Conservation (phyloP, 176 grass and related monocot genomes). For the Areca catechu region DNA sequence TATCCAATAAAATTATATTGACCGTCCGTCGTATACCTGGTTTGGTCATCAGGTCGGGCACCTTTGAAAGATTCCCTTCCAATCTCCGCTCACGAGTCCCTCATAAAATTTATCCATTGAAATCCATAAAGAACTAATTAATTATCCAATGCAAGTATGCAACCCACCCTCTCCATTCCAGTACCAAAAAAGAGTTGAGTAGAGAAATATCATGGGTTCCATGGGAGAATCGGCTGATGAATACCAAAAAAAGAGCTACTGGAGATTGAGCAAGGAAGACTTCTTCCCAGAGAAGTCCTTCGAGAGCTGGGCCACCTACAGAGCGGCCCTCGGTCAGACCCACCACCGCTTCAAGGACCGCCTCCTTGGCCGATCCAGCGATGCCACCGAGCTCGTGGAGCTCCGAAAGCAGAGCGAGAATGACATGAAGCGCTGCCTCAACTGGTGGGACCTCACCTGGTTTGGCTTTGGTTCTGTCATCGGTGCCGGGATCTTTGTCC, state of each 20-base stretch:
- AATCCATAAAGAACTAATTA: too few species aligned
- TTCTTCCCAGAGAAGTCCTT: constrained; percentile 97
- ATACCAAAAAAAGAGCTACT: constrained; percentile 30
- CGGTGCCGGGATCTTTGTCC: constrained; percentile 87
- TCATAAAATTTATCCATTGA: too few species aligned
- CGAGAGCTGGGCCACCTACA: constrained; percentile 60
- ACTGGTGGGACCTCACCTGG: constrained; percentile 97
- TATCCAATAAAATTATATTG: too few species aligned
- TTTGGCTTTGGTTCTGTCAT: constrained; percentile 88
- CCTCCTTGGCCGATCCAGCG: constrained; percentile 53
- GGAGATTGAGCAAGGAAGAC: constrained; percentile 72
- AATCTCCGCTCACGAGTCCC: too few species aligned
- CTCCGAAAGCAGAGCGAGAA: constrained; percentile 73
- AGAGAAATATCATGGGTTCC: too few species aligned
- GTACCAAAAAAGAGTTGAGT: too few species aligned
- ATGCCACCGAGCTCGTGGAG: constrained; percentile 45
- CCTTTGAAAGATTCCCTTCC: too few species aligned
- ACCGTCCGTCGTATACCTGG: too few species aligned
- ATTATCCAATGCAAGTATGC: too few species aligned
- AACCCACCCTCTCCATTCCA: too few species aligned
- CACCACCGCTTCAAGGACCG: constrained; percentile 45
- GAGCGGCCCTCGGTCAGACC: constrained; percentile 31
- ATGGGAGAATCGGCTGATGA: too few species aligned
- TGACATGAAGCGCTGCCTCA: constrained; percentile 82
- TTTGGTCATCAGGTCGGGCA: too few species aligned